These are phyloP conservation scores for Aureobasidium sp. DNA, from an alignment of 2,329 filamentous ascomycete species.

Conservation along the genomic window DNA sequence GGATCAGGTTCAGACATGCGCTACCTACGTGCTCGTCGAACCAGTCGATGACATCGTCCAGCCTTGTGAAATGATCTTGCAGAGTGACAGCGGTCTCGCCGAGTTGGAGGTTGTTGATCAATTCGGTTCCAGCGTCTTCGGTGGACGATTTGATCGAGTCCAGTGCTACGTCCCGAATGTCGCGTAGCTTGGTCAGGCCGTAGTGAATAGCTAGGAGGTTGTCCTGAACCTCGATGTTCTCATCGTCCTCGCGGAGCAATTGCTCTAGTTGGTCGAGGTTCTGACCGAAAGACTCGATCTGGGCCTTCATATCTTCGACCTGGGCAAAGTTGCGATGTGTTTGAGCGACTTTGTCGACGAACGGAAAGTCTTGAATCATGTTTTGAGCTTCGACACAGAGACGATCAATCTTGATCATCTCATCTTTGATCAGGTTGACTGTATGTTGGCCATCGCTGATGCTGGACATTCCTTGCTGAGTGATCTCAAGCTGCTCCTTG, in stretches of 20 bases:
- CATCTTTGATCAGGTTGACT: slow-evolving; percentile 88
- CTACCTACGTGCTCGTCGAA: slow-evolving; percentile 93
- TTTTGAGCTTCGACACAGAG: slow-evolving; percentile 94
- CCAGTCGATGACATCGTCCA: slow-evolving; percentile 85
- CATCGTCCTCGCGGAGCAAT: slow-evolving; percentile 76
- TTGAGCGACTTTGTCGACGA: slow-evolving; percentile 85
- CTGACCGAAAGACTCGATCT: slow-evolving; percentile 79
- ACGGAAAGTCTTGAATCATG: slow-evolving; percentile 93
- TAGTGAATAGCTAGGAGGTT: slow-evolving; percentile 87
- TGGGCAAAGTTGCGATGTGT: slow-evolving; percentile 95
- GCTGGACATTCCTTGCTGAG: slow-evolving; percentile 84
- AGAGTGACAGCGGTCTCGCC: slow-evolving; percentile 62
- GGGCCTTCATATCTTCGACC: slow-evolving; percentile 85
- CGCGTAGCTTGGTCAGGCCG: slow-evolving; percentile 81
- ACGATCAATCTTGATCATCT: slow-evolving; percentile 98
- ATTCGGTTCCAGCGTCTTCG: slow-evolving; percentile 91
- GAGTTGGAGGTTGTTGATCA: slow-evolving; percentile 65
- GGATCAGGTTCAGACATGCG: slow-evolving; percentile 83
- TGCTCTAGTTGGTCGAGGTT: slow-evolving; percentile 68
- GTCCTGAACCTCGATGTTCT: slow-evolving; percentile 80
- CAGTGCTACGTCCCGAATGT: slow-evolving; percentile 93
- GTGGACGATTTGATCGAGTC: slow-evolving; percentile 78
- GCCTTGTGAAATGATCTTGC: slow-evolving; percentile 77
- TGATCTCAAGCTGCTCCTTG: slow-evolving; percentile 87
- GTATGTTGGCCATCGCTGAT: slow-evolving; percentile 86